phyloP scores from a whole-genome alignment of 805 yeast genomes.

The Lipomyces chichibuensis region DNA sequence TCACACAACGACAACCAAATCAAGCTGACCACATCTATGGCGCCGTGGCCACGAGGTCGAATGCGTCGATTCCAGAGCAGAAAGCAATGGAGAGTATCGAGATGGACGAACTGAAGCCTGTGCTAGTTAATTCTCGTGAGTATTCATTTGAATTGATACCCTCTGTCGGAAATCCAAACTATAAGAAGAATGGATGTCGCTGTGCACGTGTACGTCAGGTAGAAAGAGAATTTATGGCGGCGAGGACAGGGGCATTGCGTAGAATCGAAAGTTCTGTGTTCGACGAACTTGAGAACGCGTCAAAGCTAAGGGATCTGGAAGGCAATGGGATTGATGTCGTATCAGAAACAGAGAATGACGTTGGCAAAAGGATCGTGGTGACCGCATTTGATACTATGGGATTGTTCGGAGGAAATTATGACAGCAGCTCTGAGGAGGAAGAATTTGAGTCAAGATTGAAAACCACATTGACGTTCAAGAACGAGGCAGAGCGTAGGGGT shows the following conservation, averaged over 20 bases:
- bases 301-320: neutral
- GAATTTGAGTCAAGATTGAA: neutral
- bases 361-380: neutral
- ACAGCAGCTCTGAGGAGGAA: neutral
- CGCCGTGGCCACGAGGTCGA: neutral
- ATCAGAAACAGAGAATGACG: neutral
- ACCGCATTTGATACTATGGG: neutral
- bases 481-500: neutral
- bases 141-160: neutral
- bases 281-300: neutral
- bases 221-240: neutral
- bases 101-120: neutral
- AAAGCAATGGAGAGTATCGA: neutral
- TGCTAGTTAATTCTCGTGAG: neutral
- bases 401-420: neutral
- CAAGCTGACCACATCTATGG: neutral
- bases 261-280: constrained; percentile 1
- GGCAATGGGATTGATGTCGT: neutral
- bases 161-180: neutral
- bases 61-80: neutral
- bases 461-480: neutral
- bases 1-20: neutral
- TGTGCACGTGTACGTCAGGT: neutral
- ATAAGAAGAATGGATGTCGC: neutral
- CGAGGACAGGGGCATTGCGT: neutral